These are phyloP conservation scores for Pyrenula massariospora DNA, from an alignment of 495 filamentous ascomycete species.

Conservation along the genomic window DNA sequence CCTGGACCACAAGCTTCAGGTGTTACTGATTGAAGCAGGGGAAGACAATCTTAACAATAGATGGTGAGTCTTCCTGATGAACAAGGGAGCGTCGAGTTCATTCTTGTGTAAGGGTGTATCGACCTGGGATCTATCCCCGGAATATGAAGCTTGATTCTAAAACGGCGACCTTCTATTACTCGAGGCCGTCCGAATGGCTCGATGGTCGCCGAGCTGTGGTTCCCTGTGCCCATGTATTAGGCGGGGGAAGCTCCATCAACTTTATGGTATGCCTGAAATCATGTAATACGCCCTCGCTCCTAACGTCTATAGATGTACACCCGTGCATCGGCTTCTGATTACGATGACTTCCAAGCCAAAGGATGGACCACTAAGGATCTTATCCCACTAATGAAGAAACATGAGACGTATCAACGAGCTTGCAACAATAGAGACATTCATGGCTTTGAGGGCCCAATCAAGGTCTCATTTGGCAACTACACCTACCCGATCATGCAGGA, in stretches of 20 bases:
- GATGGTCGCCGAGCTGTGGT: constrained; percentile 63
- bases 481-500: constrained; percentile 64
- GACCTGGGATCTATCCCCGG: constrained; percentile 64
- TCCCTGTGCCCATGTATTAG: constrained; percentile 66
- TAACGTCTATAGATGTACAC: constrained; percentile 59
- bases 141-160: constrained; percentile 81
- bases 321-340: constrained; percentile 67
- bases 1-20: constrained; percentile 67
- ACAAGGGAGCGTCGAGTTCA: background rate
- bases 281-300: background rate
- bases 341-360: constrained; percentile 73
- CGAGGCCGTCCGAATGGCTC: constrained; percentile 60
- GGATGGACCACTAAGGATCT: constrained; percentile 74
- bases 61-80: constrained; percentile 31
- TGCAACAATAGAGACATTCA: constrained; percentile 67
- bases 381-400: constrained; percentile 70
- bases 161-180: constrained; percentile 78
- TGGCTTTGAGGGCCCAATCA: constrained; percentile 72
- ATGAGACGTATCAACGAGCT: constrained; percentile 72
- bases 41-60: constrained; percentile 75
- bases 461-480: constrained; percentile 74
- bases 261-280: constrained; percentile 47
- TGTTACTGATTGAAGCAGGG: constrained; percentile 68
- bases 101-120: constrained; percentile 38
- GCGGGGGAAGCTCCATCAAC: constrained; percentile 71